phyloP scores from a whole-genome alignment of 495 filamentous ascomycete species.

The Saxispiralis lemnorum region DNA sequence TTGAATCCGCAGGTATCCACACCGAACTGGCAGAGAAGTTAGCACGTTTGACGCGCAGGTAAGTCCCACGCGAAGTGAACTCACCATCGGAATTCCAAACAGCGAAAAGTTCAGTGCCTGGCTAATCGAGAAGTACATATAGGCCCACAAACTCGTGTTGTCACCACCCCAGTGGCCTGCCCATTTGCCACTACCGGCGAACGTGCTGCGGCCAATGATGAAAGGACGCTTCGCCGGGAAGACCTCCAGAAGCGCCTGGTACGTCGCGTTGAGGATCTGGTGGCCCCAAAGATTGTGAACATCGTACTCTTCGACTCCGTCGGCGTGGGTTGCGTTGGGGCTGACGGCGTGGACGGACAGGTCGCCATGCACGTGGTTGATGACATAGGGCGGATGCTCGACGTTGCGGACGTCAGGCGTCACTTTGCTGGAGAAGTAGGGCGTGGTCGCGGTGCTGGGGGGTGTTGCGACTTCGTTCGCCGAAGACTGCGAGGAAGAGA shows the following conservation, averaged over 20 bases:
- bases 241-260: slow-evolving; percentile 47
- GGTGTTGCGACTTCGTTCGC: slow-evolving; percentile 25
- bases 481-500: slow-evolving; percentile 33
- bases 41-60: neutral
- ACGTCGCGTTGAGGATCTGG: slow-evolving; percentile 63
- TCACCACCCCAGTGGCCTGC: slow-evolving; percentile 84
- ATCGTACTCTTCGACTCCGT: slow-evolving; percentile 60
- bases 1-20: slow-evolving; percentile 69
- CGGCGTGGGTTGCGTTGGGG: slow-evolving; percentile 61
- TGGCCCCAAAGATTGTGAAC: slow-evolving; percentile 38
- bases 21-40: slow-evolving; percentile 1
- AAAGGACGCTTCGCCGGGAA: slow-evolving; percentile 57
- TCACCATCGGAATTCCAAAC: slow-evolving; percentile 80
- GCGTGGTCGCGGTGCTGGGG: slow-evolving; percentile 25
- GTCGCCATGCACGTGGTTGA: slow-evolving; percentile 64
- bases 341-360: slow-evolving; percentile 55
- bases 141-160: slow-evolving; percentile 48
- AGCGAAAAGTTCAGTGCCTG: slow-evolving; percentile 66
- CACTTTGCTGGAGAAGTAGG: slow-evolving; percentile 44
- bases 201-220: slow-evolving; percentile 72
- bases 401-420: slow-evolving; percentile 56
- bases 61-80: no score
- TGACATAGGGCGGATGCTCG: slow-evolving; percentile 62
- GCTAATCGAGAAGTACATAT: slow-evolving; percentile 50
- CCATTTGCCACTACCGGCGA: slow-evolving; percentile 61